Conservation (phyloP, 2,329 filamentous ascomycete species). For the Sclerotinia minor region DNA sequence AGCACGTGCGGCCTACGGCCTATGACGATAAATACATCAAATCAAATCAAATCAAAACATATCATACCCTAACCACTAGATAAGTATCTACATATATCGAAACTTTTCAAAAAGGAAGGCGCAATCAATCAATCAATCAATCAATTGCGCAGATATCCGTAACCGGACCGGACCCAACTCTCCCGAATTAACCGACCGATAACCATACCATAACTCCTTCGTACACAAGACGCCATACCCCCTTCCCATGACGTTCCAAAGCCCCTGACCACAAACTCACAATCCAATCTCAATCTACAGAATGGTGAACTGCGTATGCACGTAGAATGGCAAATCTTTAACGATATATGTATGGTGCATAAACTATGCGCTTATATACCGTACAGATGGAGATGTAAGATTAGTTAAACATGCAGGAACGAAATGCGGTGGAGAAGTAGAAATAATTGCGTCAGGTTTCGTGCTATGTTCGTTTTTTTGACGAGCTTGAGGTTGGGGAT, state of each 20-base stretch:
- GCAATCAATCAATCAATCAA: too few species aligned
- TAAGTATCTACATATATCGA: too few species aligned
- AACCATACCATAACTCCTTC: too few species aligned
- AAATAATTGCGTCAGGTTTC: constrained; percentile 2
- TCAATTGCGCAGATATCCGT: too few species aligned
- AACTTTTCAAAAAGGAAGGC: background rate
- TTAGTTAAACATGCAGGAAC: background rate
- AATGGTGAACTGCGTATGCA: too few species aligned
- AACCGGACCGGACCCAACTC: background rate
- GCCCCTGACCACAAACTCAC: background rate
- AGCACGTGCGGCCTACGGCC: too few species aligned
- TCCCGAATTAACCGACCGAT: constrained; percentile 5
- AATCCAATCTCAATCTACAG: background rate
- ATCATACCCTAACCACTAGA: too few species aligned
- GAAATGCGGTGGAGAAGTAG: background rate
- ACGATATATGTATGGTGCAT: constrained; percentile 19
- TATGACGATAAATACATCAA: too few species aligned
- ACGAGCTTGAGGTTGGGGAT: background rate
- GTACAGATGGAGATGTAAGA: too few species aligned
- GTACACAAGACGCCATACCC: constrained; percentile 4
- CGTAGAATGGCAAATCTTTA: background rate
- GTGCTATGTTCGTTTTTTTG: background rate
- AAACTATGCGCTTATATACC: constrained; percentile 4
- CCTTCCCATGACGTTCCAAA: constrained; percentile 7
- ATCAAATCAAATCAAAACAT: too few species aligned